Evolutionary conservation across 768 basidiomycete genomes (phyloP).

Genomic region (Boletus pseudopeckii): DNA sequence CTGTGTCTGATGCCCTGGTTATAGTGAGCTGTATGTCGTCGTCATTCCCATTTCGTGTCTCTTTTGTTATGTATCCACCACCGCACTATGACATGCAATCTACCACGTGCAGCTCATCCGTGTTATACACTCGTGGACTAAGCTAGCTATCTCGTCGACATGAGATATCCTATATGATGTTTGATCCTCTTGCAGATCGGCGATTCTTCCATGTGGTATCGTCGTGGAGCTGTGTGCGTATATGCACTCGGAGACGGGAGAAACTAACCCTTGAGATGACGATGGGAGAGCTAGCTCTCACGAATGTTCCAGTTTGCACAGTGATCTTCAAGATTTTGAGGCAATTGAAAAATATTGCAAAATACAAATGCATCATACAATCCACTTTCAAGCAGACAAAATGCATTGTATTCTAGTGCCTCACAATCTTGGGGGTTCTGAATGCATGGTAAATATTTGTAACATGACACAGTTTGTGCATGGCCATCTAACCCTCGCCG

Average conservation of each 20-base stretch:
- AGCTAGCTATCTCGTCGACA: background rate
- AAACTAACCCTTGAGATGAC: background rate
- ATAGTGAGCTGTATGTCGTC: constrained; percentile 22
- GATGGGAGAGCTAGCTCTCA: too few relatives aligned
- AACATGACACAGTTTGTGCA: too few relatives aligned
- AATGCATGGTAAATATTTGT: too few relatives aligned
- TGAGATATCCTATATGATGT: background rate
- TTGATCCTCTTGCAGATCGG: background rate
- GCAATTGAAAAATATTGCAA: too few relatives aligned
- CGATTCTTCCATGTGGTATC: background rate
- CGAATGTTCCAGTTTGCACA: too few relatives aligned
- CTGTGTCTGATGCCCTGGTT: background rate
- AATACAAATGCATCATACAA: too few relatives aligned
- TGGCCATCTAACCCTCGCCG: too few relatives aligned
- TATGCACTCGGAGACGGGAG: too few relatives aligned
- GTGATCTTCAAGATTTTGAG: too few relatives aligned
- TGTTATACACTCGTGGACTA: background rate
- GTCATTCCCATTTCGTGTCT: constrained; percentile 13
- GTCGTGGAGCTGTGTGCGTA: background rate
- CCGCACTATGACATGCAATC: constrained; percentile 28
- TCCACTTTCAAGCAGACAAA: too few relatives aligned
- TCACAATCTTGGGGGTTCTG: too few relatives aligned
- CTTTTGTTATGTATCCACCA: constrained; percentile 25
- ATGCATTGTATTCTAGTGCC: too few relatives aligned
- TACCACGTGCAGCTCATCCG: constrained; percentile 17